These are phyloP conservation scores for Lepraria neglecta DNA, from an alignment of 495 filamentous ascomycete species.

Conservation along the genomic window DNA sequence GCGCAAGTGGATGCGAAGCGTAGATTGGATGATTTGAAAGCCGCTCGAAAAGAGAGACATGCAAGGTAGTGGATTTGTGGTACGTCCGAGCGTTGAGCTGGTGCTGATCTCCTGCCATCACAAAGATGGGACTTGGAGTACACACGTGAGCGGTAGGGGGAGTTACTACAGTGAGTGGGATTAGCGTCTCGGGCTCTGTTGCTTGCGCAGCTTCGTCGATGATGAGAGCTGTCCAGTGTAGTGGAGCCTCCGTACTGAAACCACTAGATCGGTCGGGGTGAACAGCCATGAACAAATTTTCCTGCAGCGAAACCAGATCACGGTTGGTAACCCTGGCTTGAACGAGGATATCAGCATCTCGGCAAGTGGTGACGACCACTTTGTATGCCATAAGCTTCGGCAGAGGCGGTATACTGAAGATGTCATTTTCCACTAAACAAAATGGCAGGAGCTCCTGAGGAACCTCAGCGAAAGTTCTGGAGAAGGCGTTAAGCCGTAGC, in stretches of 20 bases:
- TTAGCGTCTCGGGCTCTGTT: constrained; percentile 46
- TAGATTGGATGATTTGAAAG: constrained; percentile 44
- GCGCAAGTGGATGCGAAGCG: constrained; percentile 45
- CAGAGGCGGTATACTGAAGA: constrained; percentile 46
- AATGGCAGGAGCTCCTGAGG: constrained; percentile 41
- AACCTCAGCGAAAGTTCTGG: constrained; percentile 46
- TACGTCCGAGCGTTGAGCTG: constrained; percentile 48
- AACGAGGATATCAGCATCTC: constrained; percentile 45
- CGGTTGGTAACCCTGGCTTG: constrained; percentile 45
- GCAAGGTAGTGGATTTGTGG: constrained; percentile 35
- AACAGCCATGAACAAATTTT: constrained; percentile 8
- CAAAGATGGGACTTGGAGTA: constrained; percentile 35
- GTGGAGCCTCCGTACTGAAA: constrained; percentile 16
- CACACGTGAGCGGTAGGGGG: constrained; percentile 36
- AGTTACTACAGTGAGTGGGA: constrained; percentile 42
- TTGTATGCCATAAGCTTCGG: constrained; percentile 44
- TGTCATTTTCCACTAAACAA: constrained; percentile 41
- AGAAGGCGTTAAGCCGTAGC: constrained; percentile 44
- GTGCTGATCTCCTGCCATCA: constrained; percentile 53
- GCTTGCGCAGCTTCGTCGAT: constrained; percentile 55
- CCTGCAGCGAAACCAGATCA: constrained; percentile 32
- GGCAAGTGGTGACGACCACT: constrained; percentile 46
- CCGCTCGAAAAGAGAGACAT: constrained; percentile 47
- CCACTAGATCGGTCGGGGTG: constrained; percentile 1
- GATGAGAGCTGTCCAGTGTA: constrained; percentile 51